Conservation (phyloP, 768 basidiomycete genomes). For the Coprinopsis marcescibilis region DNA sequence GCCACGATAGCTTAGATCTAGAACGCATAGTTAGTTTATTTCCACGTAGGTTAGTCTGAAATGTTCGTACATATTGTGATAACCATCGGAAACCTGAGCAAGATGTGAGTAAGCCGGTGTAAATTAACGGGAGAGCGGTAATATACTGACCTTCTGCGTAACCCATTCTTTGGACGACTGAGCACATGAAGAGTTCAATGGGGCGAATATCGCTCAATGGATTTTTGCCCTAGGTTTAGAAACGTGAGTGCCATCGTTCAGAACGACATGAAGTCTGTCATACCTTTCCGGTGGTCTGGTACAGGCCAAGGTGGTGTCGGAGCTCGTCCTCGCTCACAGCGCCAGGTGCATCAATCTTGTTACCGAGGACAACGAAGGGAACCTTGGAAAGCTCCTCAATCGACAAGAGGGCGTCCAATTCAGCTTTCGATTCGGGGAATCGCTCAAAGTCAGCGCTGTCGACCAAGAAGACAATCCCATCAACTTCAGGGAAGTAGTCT, state of each 20-base stretch:
- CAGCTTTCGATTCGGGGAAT: slow-evolving; percentile 93
- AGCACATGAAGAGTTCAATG: slow-evolving; percentile 99
- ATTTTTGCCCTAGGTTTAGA: slow-evolving; percentile 77
- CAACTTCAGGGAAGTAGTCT: slow-evolving; percentile 99
- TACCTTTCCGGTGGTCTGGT: slow-evolving; percentile 99
- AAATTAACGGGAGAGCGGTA: slow-evolving; percentile 10
- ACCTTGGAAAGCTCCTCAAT: slow-evolving; percentile 96
- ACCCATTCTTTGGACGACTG: slow-evolving; percentile 96
- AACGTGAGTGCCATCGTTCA: not conserved
- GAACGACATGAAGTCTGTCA: slow-evolving; percentile 13
- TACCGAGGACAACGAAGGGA: slow-evolving; percentile 96
- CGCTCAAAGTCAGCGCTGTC: slow-evolving; percentile 97
- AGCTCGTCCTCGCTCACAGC: slow-evolving; percentile 98
- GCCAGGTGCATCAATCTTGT: slow-evolving; percentile 99
- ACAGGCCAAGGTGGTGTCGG: slow-evolving; percentile 89
- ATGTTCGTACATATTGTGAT: slow-evolving; percentile 83
- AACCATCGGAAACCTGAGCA: slow-evolving; percentile 87
- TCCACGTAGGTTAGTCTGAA: not conserved
- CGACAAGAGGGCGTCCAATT: slow-evolving; percentile 90
- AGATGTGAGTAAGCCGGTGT: not conserved
- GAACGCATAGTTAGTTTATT: slow-evolving; percentile 5
- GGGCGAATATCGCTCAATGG: slow-evolving; percentile 95
- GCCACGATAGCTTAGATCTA: slow-evolving; percentile 30
- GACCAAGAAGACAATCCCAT: slow-evolving; percentile 97
- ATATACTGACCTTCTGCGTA: slow-evolving; percentile 81